Evolutionary conservation across 2,329 filamentous ascomycete genomes (phyloP).

Genomic region (Daldinia eschscholtzii): DNA sequence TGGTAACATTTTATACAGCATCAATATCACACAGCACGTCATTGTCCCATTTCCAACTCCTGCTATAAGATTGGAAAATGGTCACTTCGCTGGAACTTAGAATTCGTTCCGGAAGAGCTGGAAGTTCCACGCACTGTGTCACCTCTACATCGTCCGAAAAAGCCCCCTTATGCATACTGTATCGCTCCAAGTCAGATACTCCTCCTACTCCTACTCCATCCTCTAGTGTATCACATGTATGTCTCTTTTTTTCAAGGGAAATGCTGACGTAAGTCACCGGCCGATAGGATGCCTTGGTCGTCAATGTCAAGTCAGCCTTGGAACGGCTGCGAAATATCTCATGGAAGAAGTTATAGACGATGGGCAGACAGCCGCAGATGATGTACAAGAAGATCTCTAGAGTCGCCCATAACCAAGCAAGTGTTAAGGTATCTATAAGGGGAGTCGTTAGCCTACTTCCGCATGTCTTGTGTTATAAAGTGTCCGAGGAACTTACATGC

Average conservation of each 20-base stretch:
- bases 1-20: background rate
- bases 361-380: slow-evolving; percentile 1
- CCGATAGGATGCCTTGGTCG: no score
- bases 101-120: background rate
- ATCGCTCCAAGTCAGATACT: background rate
- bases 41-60: background rate
- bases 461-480: background rate
- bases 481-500: background rate
- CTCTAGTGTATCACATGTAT: background rate
- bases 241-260: background rate
- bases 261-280: background rate
- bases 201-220: background rate
- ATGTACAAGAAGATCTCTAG: slow-evolving; percentile 1
- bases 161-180: no score
- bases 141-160: background rate
- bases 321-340: background rate
- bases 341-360: slow-evolving; percentile 1
- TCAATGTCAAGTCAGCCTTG: background rate
- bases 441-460: background rate
- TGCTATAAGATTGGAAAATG: background rate
- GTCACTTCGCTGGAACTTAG: background rate
- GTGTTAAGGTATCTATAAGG: background rate
- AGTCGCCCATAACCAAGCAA: slow-evolving; percentile 3
- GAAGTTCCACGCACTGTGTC: background rate
- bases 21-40: background rate